Conservation (phyloP, 306 rosid genomes). For the Rubus idaeus region DNA sequence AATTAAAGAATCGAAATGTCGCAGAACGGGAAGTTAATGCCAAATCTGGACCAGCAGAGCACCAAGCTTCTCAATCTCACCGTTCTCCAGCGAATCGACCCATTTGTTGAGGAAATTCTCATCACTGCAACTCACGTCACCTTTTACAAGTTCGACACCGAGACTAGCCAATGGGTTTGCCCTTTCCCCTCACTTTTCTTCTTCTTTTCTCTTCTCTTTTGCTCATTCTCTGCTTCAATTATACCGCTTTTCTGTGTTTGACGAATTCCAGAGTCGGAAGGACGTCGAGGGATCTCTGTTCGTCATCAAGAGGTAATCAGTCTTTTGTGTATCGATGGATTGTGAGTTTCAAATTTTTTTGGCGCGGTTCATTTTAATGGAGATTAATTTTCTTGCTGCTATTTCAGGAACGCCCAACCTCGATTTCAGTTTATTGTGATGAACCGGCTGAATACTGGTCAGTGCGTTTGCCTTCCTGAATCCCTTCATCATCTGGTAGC, state of each 20-base stretch:
- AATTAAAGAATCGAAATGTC: slow-evolving; percentile 27
- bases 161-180: slow-evolving; percentile 70
- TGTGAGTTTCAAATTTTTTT: no score
- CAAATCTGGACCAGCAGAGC: slow-evolving; percentile 81
- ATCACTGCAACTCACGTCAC: slow-evolving; percentile 90
- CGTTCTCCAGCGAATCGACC: slow-evolving; percentile 84
- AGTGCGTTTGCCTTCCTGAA: slow-evolving; percentile 5
- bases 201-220: not conserved
- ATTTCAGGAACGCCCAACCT: slow-evolving; percentile 65
- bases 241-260: no score
- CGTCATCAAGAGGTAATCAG: slow-evolving; percentile 76
- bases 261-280: slow-evolving; percentile 71
- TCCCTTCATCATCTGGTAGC: not conserved
- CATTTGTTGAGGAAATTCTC: slow-evolving; percentile 80
- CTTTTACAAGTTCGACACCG: slow-evolving; percentile 78
- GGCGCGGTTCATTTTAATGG: not conserved
- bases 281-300: slow-evolving; percentile 99
- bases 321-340: not conserved
- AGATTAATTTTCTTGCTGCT: not conserved
- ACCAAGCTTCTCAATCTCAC: slow-evolving; percentile 85
- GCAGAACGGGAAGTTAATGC: slow-evolving; percentile 72
- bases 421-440: slow-evolving; percentile 91
- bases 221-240: not conserved
- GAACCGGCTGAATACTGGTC: slow-evolving; percentile 88
- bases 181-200: slow-evolving; percentile 27